These are phyloP conservation scores for Prunus kanzakura DNA, from an alignment of 306 rosid species.

Conservation along the genomic window DNA sequence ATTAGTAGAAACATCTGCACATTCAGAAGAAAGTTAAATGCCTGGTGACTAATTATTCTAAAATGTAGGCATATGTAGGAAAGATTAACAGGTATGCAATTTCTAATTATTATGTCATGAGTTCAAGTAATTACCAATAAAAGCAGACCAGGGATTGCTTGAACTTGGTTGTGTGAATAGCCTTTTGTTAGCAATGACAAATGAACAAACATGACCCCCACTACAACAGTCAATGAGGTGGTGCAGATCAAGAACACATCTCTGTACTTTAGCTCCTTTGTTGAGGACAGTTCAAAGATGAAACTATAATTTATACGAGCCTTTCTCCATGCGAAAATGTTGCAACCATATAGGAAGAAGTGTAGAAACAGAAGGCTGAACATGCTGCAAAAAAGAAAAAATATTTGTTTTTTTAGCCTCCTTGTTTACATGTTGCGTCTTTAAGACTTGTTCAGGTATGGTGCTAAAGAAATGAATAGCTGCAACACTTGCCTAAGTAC, in stretches of 20 bases:
- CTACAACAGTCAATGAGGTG: constrained; percentile 65
- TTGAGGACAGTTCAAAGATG: constrained; percentile 74
- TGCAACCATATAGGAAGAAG: constrained; percentile 90
- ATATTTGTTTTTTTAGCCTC: constrained; percentile 5
- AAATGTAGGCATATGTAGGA: not conserved
- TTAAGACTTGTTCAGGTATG: not conserved
- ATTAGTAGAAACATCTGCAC: constrained; percentile 62
- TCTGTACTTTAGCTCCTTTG: constrained; percentile 79
- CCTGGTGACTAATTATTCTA: not conserved
- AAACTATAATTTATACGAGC: constrained; percentile 84
- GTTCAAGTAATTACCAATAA: constrained; percentile 54
- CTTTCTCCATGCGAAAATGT: constrained; percentile 86
- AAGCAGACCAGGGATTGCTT: constrained; percentile 80
- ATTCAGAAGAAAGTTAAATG: constrained; percentile 12
- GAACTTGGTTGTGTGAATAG: constrained; percentile 65
- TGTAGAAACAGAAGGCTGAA: constrained; percentile 95
- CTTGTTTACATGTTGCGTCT: constrained; percentile 7
- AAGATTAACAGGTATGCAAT: no score
- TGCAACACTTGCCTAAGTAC: constrained; percentile 64
- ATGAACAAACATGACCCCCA: constrained; percentile 84
- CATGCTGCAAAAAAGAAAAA: constrained; percentile 62
- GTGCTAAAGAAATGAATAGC: not conserved
- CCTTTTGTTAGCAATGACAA: constrained; percentile 71
- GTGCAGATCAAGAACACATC: constrained; percentile 85
- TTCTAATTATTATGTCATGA: not conserved